Conservation (phyloP, 495 filamentous ascomycete species). For the Polyplosphaeria fusca region DNA sequence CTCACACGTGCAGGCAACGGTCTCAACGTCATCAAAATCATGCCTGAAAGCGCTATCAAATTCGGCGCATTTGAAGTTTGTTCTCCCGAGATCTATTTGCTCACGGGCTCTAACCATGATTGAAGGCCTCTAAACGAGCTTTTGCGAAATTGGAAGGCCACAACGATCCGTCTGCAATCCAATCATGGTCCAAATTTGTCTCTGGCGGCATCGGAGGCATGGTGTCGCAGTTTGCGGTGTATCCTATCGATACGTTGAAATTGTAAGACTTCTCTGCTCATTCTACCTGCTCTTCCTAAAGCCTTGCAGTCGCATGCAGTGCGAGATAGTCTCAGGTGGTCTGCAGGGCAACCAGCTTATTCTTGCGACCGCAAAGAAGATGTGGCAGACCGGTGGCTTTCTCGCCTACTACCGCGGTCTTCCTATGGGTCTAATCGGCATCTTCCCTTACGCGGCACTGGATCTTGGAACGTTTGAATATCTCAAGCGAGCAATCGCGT, state of each 20-base stretch:
- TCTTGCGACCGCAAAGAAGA: slow-evolving; percentile 72
- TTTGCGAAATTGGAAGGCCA: slow-evolving; percentile 88
- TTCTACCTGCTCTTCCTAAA: no score
- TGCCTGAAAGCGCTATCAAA: slow-evolving; percentile 96
- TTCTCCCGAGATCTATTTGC: slow-evolving; percentile 4
- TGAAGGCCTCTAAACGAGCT: slow-evolving; percentile 78
- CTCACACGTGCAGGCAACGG: slow-evolving; percentile 73
- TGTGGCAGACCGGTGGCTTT: slow-evolving; percentile 72
- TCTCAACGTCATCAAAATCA: slow-evolving; percentile 93
- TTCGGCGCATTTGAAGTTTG: slow-evolving; percentile 89
- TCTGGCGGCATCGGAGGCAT: slow-evolving; percentile 76
- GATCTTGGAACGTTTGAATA: slow-evolving; percentile 95
- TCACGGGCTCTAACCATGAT: slow-evolving; percentile 2
- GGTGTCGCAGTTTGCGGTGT: slow-evolving; percentile 71
- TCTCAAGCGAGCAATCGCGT: slow-evolving; percentile 70
- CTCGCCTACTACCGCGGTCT: slow-evolving; percentile 86
- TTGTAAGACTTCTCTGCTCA: slow-evolving; percentile 56
- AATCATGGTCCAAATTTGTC: slow-evolving; percentile 77
- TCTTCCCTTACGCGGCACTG: slow-evolving; percentile 97
- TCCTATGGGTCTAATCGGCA: slow-evolving; percentile 85
- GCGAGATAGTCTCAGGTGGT: slow-evolving; percentile 83
- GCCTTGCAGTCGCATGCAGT: slow-evolving; percentile 79
- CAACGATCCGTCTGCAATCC: slow-evolving; percentile 70
- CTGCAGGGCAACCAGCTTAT: slow-evolving; percentile 82
- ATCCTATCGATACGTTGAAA: slow-evolving; percentile 95